Conservation (phyloP, 2,329 filamentous ascomycete species). For the Juglanconis sp. region DNA sequence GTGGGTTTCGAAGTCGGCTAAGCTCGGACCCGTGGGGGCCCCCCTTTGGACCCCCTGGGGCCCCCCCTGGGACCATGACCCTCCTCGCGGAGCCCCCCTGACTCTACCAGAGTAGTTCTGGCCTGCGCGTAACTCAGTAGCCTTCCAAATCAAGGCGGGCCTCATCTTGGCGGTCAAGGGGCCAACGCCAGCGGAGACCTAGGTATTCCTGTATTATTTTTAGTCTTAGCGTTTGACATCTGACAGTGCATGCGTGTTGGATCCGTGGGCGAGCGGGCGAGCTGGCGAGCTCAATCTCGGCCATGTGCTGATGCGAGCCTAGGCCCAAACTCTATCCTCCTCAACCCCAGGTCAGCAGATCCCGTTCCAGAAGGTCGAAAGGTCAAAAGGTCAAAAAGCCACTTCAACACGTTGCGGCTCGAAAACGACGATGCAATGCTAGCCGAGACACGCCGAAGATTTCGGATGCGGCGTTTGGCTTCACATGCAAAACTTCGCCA, state of each 20-base stretch:
- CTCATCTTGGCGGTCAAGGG: slow-evolving; percentile 11
- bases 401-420: neutral
- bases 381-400: no score
- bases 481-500: slow-evolving; percentile 15
- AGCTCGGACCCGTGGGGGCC: slow-evolving; percentile 3
- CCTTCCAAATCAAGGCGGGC: neutral
- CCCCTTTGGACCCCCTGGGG: slow-evolving; percentile 1
- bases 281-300: no score
- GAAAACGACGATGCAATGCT: neutral
- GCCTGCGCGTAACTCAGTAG: no score
- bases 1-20: neutral
- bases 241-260: no score
- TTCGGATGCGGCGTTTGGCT: neutral
- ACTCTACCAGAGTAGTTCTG: no score
- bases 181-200: no score
- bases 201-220: no score
- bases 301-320: no score
- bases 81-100: no score
- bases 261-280: no score
- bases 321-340: neutral
- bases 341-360: neutral
- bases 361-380: neutral
- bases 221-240: neutral
- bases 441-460: neutral
- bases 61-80: neutral